Evolutionary conservation across 345 rosid species (phyloP).

Genomic region (Mangifera indica): DNA sequence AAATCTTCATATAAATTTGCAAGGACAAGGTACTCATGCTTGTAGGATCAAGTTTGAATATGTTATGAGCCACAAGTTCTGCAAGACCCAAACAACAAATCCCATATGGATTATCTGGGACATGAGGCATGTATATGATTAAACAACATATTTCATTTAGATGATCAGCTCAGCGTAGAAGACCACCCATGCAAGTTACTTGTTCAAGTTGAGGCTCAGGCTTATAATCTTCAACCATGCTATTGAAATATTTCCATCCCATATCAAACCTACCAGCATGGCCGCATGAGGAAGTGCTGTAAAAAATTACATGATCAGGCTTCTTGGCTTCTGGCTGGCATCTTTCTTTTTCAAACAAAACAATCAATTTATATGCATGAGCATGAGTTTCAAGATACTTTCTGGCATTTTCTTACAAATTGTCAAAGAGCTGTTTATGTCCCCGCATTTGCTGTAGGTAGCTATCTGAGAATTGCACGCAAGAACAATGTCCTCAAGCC

Average conservation of each 20-base stretch:
- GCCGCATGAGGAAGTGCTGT: conserved; percentile 49
- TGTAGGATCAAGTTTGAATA: conserved; percentile 33
- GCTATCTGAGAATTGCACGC: conserved; percentile 40
- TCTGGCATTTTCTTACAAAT: conserved; percentile 31
- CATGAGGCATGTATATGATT: conserved; percentile 39
- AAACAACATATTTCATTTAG: conserved; percentile 42
- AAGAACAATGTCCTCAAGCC: conserved; percentile 30
- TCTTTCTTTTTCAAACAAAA: conserved; percentile 37
- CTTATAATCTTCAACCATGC: conserved; percentile 37
- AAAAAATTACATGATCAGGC: conserved; percentile 41
- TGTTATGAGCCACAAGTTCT: conserved; percentile 40
- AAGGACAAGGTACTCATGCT: conserved; percentile 41
- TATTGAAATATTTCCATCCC: conserved; percentile 41
- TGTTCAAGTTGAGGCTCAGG: conserved; percentile 48
- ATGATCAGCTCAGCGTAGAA: conserved; percentile 45
- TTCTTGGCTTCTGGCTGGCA: conserved; percentile 26
- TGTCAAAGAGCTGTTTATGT: conserved; percentile 27
- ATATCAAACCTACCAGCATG: conserved; percentile 37
- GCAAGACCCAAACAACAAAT: conserved; percentile 53
- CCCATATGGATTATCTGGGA: conserved; percentile 49
- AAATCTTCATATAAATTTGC: conserved; percentile 43
- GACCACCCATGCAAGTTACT: conserved; percentile 54
- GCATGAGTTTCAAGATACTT: conserved; percentile 52
- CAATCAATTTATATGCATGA: conserved; percentile 26
- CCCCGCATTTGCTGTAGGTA: conserved; percentile 50